Conservation (phyloP, 495 filamentous ascomycete genomes). For the Aspergillus biplanus region DNA sequence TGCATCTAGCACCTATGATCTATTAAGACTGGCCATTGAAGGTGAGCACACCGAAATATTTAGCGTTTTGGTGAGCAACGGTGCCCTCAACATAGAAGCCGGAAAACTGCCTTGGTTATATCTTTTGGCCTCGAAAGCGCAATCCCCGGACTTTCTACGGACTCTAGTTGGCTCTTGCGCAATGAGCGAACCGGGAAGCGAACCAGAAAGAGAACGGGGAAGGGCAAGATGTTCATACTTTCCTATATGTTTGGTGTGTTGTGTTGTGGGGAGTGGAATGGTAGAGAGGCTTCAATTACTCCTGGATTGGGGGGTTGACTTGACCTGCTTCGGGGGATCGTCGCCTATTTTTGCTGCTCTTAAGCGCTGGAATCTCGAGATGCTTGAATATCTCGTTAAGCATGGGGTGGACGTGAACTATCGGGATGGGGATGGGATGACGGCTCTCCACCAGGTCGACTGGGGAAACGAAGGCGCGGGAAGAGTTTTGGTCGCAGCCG, state of each 20-base stretch:
- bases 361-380: not conserved
- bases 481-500: not conserved
- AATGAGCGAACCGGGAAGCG: not conserved
- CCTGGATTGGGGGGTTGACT: not conserved
- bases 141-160: not conserved
- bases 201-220: not conserved
- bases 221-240: not conserved
- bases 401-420: not conserved
- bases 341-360: not conserved
- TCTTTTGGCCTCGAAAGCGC: not conserved
- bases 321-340: not conserved
- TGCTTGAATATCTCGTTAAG: not conserved
- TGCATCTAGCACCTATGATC: not conserved
- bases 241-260: not conserved
- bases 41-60: not conserved
- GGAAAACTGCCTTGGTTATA: not conserved
- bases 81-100: not conserved
- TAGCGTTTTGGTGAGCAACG: not conserved
- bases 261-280: not conserved
- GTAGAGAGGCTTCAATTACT: not conserved
- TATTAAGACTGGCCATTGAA: not conserved
- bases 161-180: not conserved
- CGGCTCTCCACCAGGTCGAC: not conserved
- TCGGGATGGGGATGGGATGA: not conserved
- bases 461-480: not conserved